phyloP scores from a whole-genome alignment of 768 basidiomycete genomes.

The Suillus weaverae region DNA sequence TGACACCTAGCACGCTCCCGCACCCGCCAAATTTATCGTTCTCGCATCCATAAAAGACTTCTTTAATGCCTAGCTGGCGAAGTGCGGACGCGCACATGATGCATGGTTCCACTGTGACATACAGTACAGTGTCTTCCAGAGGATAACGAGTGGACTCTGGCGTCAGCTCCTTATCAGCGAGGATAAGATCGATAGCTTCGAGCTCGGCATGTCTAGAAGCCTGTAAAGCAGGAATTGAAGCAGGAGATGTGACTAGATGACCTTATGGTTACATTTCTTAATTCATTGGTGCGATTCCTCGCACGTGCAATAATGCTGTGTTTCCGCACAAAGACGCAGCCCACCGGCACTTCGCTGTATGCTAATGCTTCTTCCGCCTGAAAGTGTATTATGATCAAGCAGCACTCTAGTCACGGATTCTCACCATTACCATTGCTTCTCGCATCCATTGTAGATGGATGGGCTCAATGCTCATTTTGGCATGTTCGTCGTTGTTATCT shows the following conservation, averaged over 20 bases:
- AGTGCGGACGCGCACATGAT: conserved; percentile 99
- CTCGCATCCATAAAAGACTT: conserved; percentile 90
- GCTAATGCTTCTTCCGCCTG: conserved; percentile 82
- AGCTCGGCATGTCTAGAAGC: conserved; percentile 97
- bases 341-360: conserved; percentile 91
- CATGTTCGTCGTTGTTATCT: neutral
- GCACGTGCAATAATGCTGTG: conserved; percentile 79
- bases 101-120: conserved; percentile 98
- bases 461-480: conserved; percentile 11
- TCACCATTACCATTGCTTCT: conserved; percentile 80
- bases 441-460: conserved; percentile 72
- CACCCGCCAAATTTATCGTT: conserved; percentile 98
- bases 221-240: conserved; percentile 40
- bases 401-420: conserved; percentile 13
- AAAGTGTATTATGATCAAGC: conserved; percentile 12
- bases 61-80: conserved; percentile 86
- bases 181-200: conserved; percentile 89
- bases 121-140: conserved; percentile 78
- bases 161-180: conserved; percentile 61
- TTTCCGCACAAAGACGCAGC: conserved; percentile 89
- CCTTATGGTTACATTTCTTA: conserved; percentile 68
- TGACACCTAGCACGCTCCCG: conserved; percentile 90
- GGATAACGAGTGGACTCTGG: conserved; percentile 52
- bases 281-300: conserved; percentile 91
- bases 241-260: neutral